Base-by-base conservation (phyloP, 805 yeast genomes). In the Spathaspora passalidarum region DNA sequence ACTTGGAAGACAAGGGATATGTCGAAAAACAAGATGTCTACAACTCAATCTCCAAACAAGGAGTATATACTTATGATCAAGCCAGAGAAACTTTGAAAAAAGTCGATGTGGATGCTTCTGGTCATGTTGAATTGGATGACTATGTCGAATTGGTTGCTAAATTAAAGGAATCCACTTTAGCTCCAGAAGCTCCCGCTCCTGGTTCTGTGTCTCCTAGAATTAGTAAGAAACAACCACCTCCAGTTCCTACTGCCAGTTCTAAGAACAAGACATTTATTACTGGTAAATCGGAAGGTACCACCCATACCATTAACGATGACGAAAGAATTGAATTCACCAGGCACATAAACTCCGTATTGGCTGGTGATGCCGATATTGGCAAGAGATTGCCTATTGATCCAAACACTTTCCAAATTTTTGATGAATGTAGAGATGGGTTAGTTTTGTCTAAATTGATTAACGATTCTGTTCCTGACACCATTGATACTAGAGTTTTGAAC, bases 391-490 rank as follows among this genome's bases (percentile, higher is more conserved):
- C 99, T 13, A 83, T 94, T 59, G 95, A 96, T 55, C 82, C 96
- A 8, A 96, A 94, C 51, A 84, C 89, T 43, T 94, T 94, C 74
- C 98, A 94, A 72, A 77, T 94, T 48, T 94, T 94, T 61, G 99
- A 94, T 66, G 98, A 94, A 68, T 89, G 96, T 70, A 81, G 89
- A 54, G 99, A 94, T 66, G 98, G 99, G 54, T 75, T 94, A 58
- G 90, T 94, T 21, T 74, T 94, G 47, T 90, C 98, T 17, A 88
- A 89, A 66, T 82, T 94, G 62, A 90, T 94, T 65, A 94, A 94
- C 65, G 99, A 94, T 69, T 89, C 97, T 25, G 99, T 94, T 26
- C 97, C 98, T 7, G 97, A 94, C 68, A 94, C 99, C 9, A 94
- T 94, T 58, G 99, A 94, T 72, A 91, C 97, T 8, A 87, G 99